These are phyloP conservation scores for Hansenula sp. DNA, from an alignment of 1,139 yeast genomes.

Conservation along the genomic window DNA sequence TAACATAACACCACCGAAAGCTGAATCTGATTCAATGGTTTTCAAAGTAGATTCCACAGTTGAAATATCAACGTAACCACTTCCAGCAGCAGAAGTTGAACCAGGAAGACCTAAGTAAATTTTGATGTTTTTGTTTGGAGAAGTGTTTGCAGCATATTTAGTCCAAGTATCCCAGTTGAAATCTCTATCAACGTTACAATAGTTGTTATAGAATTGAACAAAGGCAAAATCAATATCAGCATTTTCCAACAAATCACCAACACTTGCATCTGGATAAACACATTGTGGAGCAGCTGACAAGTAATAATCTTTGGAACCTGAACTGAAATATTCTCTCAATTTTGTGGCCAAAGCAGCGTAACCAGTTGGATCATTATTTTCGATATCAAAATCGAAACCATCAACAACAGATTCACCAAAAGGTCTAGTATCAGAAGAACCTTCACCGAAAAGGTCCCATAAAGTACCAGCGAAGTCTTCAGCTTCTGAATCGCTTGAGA, in stretches of 20 bases:
- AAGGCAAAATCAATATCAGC: constrained; percentile 80
- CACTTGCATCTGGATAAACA: constrained; percentile 83
- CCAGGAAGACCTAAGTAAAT: constrained; percentile 76
- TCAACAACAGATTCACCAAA: constrained; percentile 65
- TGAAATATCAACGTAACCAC: constrained; percentile 55
- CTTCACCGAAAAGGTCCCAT: constrained; percentile 88
- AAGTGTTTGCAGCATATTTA: constrained; percentile 50
- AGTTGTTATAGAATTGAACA: constrained; percentile 91
- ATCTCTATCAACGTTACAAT: constrained; percentile 53
- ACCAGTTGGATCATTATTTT: constrained; percentile 49
- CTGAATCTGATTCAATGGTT: constrained; percentile 34
- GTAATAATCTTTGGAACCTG: constrained; percentile 63
- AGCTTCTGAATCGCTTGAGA: constrained; percentile 58
- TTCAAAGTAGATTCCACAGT: constrained; percentile 33
- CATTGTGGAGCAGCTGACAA: constrained; percentile 96
- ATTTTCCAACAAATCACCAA: constrained; percentile 59
- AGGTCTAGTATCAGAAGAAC: constrained; percentile 59
- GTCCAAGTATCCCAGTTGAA: constrained; percentile 92
- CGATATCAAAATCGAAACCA: constrained; percentile 74
- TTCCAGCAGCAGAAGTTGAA: constrained; percentile 59
- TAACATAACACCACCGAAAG: constrained; percentile 81
- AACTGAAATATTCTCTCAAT: constrained; percentile 53
- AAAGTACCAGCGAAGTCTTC: constrained; percentile 64
- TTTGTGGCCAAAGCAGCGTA: constrained; percentile 56
- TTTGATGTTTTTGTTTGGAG: constrained; percentile 67